Evolutionary conservation across 2,329 filamentous ascomycete species (phyloP).

Genomic region (Nannizziopsis barbatae): DNA sequence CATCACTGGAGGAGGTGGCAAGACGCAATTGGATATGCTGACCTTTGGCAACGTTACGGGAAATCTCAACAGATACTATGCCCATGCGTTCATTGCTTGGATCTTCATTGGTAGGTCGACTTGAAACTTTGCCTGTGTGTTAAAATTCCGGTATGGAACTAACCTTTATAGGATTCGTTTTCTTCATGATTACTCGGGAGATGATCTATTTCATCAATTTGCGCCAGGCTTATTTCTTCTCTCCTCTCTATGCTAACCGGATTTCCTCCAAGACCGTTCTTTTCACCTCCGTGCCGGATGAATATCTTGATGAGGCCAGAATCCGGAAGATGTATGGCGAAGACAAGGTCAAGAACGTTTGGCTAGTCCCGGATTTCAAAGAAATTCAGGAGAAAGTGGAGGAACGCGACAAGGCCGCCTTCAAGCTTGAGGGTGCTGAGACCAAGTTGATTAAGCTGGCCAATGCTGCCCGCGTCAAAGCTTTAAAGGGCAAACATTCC

Average conservation of each 20-base stretch:
- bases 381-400: constrained; percentile 71
- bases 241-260: constrained; percentile 69
- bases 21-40: constrained; percentile 61
- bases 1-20: constrained; percentile 59
- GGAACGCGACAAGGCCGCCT: constrained; percentile 66
- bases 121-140: background rate
- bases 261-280: constrained; percentile 85
- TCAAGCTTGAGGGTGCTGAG: constrained; percentile 76
- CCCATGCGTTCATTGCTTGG: constrained; percentile 70
- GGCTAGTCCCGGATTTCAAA: constrained; percentile 67
- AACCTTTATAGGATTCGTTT: constrained; percentile 52
- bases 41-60: constrained; percentile 64
- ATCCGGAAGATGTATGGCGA: constrained; percentile 67
- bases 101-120: constrained; percentile 54
- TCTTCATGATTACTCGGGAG: constrained; percentile 79
- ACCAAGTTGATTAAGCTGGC: constrained; percentile 71
- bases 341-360: constrained; percentile 69
- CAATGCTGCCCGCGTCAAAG: constrained; percentile 60
- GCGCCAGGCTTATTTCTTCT: constrained; percentile 81
- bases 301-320: constrained; percentile 65
- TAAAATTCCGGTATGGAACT: background rate
- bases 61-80: constrained; percentile 59
- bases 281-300: constrained; percentile 69
- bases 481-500: constrained; percentile 47
- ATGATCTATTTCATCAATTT: constrained; percentile 86